A percentile compares a stretch with the other conserved stretches of the same genome.
Conservation (phyloP, 306 rosid species). For the Begonia masoniana region DNA sequence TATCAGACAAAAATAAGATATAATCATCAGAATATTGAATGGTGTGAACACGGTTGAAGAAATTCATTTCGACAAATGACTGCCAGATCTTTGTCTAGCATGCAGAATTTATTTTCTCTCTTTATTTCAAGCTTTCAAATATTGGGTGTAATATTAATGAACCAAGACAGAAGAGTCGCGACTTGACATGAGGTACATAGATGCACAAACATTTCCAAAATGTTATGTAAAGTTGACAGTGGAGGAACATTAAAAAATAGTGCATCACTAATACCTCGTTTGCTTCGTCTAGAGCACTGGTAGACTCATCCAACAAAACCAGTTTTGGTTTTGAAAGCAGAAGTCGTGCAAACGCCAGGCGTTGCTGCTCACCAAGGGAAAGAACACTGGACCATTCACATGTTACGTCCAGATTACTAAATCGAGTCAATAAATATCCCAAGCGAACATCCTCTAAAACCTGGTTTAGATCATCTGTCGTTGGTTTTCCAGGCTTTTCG, state of each 20-base stretch:
- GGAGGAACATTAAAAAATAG: not conserved
- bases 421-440: conserved; percentile 64
- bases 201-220: too few species aligned
- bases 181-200: too few species aligned
- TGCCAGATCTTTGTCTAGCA: too few species aligned
- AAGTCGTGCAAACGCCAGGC: conserved; percentile 89
- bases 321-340: conserved; percentile 71
- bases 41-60: too few species aligned
- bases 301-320: conserved; percentile 81
- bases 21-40: too few species aligned
- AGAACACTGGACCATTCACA: conserved; percentile 98
- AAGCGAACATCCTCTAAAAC: conserved; percentile 74
- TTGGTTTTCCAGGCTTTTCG: conserved; percentile 39
- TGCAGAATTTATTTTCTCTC: too few species aligned
- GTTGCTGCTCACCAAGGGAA: conserved; percentile 96
- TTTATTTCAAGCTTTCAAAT: too few species aligned
- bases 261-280: conserved; percentile 55
- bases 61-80: too few species aligned
- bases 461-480: conserved; percentile 55
- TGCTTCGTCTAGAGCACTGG: conserved; percentile 89
- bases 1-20: too few species aligned
- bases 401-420: conserved; percentile 50
- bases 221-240: too few species aligned
- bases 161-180: too few species aligned
- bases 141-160: too few species aligned